phyloP scores from a whole-genome alignment of 2,329 filamentous ascomycete species.

The Torrubiellomyces zombiae region DNA sequence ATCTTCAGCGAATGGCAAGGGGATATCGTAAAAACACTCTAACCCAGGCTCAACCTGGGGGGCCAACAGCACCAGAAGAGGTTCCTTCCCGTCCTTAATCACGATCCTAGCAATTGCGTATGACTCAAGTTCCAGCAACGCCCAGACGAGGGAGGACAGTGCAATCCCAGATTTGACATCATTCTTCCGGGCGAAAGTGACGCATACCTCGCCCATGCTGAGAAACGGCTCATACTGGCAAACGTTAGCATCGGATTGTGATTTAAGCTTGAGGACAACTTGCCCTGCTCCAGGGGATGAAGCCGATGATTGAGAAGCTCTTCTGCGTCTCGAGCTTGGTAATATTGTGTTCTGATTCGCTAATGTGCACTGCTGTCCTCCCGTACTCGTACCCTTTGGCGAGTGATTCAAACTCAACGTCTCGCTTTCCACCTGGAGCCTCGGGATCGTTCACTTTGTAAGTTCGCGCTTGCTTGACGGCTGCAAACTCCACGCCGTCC shows the following conservation, averaged over 20 bases:
- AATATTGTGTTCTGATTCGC: slow-evolving; percentile 69
- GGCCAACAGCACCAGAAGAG: slow-evolving; percentile 59
- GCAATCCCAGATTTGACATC: slow-evolving; percentile 75
- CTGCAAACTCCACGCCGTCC: slow-evolving; percentile 41
- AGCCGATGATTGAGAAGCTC: slow-evolving; percentile 70
- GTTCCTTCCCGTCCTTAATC: slow-evolving; percentile 65
- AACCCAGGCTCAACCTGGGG: slow-evolving; percentile 64
- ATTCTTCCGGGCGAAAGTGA: slow-evolving; percentile 59
- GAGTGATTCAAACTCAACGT: slow-evolving; percentile 66
- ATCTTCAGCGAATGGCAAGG: slow-evolving; percentile 87
- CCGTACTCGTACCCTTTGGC: slow-evolving; percentile 94
- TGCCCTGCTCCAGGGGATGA: slow-evolving; percentile 58
- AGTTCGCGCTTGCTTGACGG: slow-evolving; percentile 58
- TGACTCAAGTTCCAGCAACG: slow-evolving; percentile 67
- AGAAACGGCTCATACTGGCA: slow-evolving; percentile 65
- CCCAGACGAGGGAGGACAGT: slow-evolving; percentile 77
- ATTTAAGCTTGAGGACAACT: slow-evolving; percentile 5
- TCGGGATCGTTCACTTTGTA: slow-evolving; percentile 68
- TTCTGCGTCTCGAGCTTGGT: slow-evolving; percentile 70
- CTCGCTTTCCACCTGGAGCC: slow-evolving; percentile 61
- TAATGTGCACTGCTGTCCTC: slow-evolving; percentile 78
- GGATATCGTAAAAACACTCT: slow-evolving; percentile 78
- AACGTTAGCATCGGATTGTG: not conserved
- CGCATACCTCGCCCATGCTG: slow-evolving; percentile 63
- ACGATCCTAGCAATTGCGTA: slow-evolving; percentile 81